Evolutionary conservation across 345 rosid genomes (phyloP).

Genomic region (Theobroma cacao): DNA sequence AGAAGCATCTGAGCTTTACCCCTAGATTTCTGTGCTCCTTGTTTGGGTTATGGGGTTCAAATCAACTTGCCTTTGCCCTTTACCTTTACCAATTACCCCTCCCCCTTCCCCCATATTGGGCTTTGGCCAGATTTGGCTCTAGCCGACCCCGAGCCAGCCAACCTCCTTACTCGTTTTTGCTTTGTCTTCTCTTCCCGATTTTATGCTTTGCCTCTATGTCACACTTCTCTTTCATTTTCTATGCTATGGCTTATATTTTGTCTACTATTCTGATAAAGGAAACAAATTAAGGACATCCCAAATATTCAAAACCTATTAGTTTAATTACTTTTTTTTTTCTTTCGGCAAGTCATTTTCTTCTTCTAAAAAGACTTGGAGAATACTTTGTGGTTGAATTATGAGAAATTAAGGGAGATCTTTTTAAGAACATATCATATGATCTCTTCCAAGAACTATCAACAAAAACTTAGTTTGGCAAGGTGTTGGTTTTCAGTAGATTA

Average conservation of each 20-base stretch:
- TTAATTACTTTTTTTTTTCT: neutral
- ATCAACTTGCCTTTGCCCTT: neutral
- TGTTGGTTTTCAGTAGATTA: neutral
- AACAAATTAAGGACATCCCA: too few relatives aligned
- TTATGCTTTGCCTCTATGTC: neutral
- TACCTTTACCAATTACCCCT: neutral
- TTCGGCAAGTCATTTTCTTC: neutral
- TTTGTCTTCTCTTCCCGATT: neutral
- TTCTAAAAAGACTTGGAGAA: neutral
- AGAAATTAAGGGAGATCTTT: neutral
- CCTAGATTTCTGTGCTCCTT: conserved; percentile 29
- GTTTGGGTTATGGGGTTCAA: conserved; percentile 22
- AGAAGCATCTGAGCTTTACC: conserved; percentile 26
- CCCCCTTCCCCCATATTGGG: neutral
- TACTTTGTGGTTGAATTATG: neutral
- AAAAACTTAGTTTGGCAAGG: neutral
- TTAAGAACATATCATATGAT: neutral
- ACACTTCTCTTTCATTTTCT: too few relatives aligned
- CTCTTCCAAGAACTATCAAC: neutral
- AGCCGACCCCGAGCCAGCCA: conserved; percentile 4
- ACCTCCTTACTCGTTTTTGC: neutral
- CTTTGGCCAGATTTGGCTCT: neutral
- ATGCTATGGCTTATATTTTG: too few relatives aligned
- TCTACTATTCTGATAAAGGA: neutral
- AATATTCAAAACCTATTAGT: too few relatives aligned